A percentile compares a stretch with the other conserved stretches of the same genome.
These are phyloP conservation scores for Dothideomycetes sp. DNA, from an alignment of 2,329 filamentous ascomycete species.

Conservation along the genomic window DNA sequence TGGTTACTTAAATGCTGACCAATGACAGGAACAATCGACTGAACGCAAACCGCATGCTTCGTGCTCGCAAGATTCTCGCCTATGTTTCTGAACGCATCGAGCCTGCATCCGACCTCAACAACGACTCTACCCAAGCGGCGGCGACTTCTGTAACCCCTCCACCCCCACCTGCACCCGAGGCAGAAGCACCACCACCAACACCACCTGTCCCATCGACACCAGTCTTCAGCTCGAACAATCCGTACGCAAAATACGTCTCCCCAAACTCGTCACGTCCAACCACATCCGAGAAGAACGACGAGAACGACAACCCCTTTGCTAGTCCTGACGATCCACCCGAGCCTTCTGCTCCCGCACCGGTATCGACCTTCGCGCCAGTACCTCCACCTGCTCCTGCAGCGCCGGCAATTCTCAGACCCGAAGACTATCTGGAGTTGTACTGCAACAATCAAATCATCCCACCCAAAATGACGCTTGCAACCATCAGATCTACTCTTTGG, in stretches of 20 bases:
- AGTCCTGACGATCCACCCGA: not conserved
- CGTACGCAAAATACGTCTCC: not conserved
- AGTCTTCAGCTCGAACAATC: not conserved
- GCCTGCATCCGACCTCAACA: conserved; percentile 44
- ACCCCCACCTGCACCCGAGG: not conserved
- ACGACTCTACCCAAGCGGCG: not conserved
- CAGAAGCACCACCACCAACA: no score
- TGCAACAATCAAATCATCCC: conserved; percentile 57
- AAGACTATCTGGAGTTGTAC: conserved; percentile 90
- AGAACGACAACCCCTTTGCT: not conserved
- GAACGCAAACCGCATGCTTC: conserved; percentile 93
- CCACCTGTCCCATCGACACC: no score
- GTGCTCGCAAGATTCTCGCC: conserved; percentile 84
- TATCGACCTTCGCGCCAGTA: not conserved
- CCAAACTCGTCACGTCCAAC: not conserved
- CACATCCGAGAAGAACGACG: no score
- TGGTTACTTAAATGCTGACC: no score
- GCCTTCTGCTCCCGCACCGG: not conserved
- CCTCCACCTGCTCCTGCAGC: not conserved
- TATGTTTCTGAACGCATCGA: conserved; percentile 93
- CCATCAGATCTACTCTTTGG: conserved; percentile 85
- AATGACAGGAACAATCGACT: conserved; percentile 70
- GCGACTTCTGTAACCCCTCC: conserved; percentile 26
- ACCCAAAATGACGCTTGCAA: conserved; percentile 84
- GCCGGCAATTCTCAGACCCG: conserved; percentile 55